Percentiles rank a stretch among this genome's conserved stretches.
Evolutionary conservation across 371 early-diverging fungal species (phyloP).

Genomic region (Zychaea mexicana): DNA sequence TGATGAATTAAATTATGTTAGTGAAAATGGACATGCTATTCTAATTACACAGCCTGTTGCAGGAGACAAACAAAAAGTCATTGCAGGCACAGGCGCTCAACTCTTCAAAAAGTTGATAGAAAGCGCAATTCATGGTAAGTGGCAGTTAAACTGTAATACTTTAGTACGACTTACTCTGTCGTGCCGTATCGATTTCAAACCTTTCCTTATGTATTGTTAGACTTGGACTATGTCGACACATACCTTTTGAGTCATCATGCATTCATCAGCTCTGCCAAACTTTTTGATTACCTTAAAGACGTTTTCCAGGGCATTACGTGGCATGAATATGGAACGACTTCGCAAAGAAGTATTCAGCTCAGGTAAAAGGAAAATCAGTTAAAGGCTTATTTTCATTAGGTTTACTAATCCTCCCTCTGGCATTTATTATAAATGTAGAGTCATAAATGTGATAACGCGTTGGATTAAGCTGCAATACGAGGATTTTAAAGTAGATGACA

Average conservation of each 20-base stretch:
- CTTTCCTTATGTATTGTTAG: too few species aligned
- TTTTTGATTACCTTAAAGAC: slow-evolving; percentile 53
- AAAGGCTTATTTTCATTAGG: neutral
- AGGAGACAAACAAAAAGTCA: slow-evolving; percentile 50
- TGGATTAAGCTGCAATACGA: slow-evolving; percentile 66
- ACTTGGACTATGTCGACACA: slow-evolving; percentile 64
- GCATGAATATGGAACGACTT: neutral
- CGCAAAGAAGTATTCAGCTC: neutral
- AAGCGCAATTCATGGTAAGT: slow-evolving; percentile 56
- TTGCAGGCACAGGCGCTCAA: slow-evolving; percentile 59
- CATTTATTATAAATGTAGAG: too few species aligned
- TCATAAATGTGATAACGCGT: slow-evolving; percentile 58
- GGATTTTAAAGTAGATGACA: slow-evolving; percentile 52
- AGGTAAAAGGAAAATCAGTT: neutral
- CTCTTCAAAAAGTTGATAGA: slow-evolving; percentile 62
- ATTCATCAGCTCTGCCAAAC: slow-evolving; percentile 54
- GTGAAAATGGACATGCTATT: slow-evolving; percentile 20
- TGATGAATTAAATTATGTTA: slow-evolving; percentile 1
- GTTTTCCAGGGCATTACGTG: slow-evolving; percentile 35
- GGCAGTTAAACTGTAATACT: too few species aligned
- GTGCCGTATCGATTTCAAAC: too few species aligned
- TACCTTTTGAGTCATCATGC: slow-evolving; percentile 57
- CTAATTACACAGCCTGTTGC: slow-evolving; percentile 8
- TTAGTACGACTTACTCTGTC: too few species aligned
- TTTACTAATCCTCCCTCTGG: too few species aligned